Percentiles rank a stretch among this genome's conserved stretches.
phyloP scores from a whole-genome alignment of 2,329 filamentous ascomycete species.

The Claviceps cyperi region DNA sequence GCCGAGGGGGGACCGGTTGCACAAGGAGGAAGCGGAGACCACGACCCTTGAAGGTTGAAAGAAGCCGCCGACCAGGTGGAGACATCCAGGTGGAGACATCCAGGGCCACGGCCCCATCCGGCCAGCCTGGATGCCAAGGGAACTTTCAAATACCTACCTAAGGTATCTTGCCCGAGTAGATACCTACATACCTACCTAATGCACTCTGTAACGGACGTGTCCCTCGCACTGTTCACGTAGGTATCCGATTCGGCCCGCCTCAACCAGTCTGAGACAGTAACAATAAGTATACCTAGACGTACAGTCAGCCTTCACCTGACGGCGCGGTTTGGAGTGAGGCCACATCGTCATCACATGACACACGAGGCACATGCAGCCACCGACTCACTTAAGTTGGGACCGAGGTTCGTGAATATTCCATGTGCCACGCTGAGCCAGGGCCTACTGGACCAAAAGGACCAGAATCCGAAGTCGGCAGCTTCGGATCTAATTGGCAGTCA shows the following conservation, averaged over 20 bases:
- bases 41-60: neutral
- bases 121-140: neutral
- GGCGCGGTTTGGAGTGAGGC: neutral
- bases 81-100: neutral
- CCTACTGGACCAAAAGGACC: too few species aligned
- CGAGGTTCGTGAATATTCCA: neutral
- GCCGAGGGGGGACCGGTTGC: neutral
- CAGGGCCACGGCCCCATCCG: neutral
- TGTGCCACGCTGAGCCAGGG: too few species aligned
- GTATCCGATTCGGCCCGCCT: neutral
- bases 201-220: neutral
- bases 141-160: too few species aligned
- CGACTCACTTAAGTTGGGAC: neutral
- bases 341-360: neutral
- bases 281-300: too few species aligned
- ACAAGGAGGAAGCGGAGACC: slow-evolving; percentile 1
- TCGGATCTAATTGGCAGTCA: too few species aligned
- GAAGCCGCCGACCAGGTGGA: neutral
- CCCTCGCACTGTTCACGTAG: neutral
- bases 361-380: neutral
- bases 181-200: too few species aligned
- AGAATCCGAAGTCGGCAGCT: too few species aligned
- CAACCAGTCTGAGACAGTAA: neutral
- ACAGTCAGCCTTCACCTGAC: neutral
- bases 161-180: neutral